Evolutionary conservation across 768 basidiomycete species (phyloP), one percentile per base, ranked within the genome.

Genomic region (Boletus coccyginus): DNA sequence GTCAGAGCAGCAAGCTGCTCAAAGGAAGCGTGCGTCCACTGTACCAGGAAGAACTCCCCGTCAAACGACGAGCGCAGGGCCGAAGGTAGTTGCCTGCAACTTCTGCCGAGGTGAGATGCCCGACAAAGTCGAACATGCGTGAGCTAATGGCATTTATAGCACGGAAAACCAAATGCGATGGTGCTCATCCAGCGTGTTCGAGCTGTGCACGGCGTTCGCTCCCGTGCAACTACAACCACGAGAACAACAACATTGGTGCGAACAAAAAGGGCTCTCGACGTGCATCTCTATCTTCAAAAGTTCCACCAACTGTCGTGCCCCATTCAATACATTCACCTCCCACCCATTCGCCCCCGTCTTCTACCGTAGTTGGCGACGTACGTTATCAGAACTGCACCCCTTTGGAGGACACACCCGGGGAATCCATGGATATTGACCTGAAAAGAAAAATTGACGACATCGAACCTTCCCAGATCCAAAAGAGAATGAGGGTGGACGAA

Each of bases 101-200:
- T 90, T 90, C 68, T 93, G 91, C 73, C 82, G 91, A 77, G 89
- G 91, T 92, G 65, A 53, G 84, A 75, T 48, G 39, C 35, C 35
- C 32, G 46, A 48, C 45, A 40, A 49, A 39, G 24, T 49, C 24
- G 39, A 48, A 44, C 48, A 56, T 49, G 57, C 57, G 14, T 31
- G 57, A 24, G 24, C 49, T 59, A 2, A 61, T 27, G 47, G 12
- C 21, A 21, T 40, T 31, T 62, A 16, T 58, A 92, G 91, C 90
- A 36, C 91, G 91, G 57, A 93, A 93, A 76, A 93, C 91, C 19
- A 87, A 90, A 69, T 93, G 91, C 63, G 91, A 93, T 70, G 91
- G 91, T 40, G 87, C 80, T n/a, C 89, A 90, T 66, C 91, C 91
- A 32, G 81, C 86, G 29, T 93, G 91, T 69, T 84, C 87, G 52